A percentile compares a stretch with the other conserved stretches of the same genome.
Evolutionary conservation across 768 basidiomycete genomes (phyloP).

Genomic region (Dentipellis fragilis): DNA sequence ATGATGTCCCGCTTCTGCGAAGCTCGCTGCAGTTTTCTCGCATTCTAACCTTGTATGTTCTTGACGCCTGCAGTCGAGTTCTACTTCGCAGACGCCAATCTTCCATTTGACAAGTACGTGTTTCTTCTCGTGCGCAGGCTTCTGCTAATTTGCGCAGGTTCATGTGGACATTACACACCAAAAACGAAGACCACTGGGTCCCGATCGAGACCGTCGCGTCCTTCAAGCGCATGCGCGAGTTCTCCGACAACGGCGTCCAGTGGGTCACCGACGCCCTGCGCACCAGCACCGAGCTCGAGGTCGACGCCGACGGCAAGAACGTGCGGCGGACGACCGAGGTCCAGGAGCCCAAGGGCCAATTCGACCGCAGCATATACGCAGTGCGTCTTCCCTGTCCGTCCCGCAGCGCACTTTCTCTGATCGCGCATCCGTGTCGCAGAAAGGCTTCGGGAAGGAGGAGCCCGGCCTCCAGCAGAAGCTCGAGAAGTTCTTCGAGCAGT

Average conservation of each 20-base stretch:
- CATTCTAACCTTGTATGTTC: neutral
- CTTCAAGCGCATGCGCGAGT: conserved; percentile 92
- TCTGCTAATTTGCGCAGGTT: conserved; percentile 41
- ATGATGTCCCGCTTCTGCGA: neutral
- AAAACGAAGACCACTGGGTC: conserved; percentile 82
- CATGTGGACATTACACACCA: conserved; percentile 87
- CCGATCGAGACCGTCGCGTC: conserved; percentile 79
- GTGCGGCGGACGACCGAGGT: conserved; percentile 70
- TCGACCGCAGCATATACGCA: conserved; percentile 81
- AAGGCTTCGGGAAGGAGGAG: conserved; percentile 73
- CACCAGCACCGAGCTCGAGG: conserved; percentile 47
- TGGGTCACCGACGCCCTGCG: conserved; percentile 67
- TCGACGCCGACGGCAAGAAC: conserved; percentile 63
- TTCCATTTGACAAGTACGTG: conserved; percentile 77
- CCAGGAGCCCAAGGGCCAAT: conserved; percentile 66
- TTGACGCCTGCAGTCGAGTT: conserved; percentile 61
- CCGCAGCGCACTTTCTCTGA: neutral
- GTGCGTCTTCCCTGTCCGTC: conserved; percentile 37
- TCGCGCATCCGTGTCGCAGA: conserved; percentile 33
- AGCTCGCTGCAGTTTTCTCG: too few species aligned
- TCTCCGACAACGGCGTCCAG: conserved; percentile 42
- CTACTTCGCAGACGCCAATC: conserved; percentile 94
- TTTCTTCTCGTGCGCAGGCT: neutral
- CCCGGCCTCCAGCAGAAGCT: conserved; percentile 58
- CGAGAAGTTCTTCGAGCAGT: conserved; percentile 72